phyloP scores from a whole-genome alignment of 2,329 filamentous ascomycete genomes.

The Aspergillus puulaauensis region DNA sequence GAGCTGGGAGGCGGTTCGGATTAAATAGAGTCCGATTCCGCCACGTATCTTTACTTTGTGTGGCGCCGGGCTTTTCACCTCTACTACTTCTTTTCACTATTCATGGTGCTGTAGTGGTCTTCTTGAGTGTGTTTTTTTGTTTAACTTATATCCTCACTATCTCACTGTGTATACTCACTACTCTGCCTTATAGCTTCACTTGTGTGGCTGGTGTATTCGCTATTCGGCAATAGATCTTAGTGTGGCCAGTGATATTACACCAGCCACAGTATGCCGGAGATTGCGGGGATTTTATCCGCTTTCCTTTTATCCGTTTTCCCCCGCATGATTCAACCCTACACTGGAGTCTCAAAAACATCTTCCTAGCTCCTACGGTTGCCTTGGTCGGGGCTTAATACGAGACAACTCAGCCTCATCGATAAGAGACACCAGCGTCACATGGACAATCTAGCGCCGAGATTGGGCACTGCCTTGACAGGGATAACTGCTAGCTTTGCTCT shows the following conservation, averaged over 20 bases:
- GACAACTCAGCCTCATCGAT: not conserved
- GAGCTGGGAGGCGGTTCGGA: slow-evolving; percentile 3
- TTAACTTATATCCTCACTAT: too few species aligned
- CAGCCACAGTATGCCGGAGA: not conserved
- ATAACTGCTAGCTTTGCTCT: not conserved
- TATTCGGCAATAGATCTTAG: too few species aligned
- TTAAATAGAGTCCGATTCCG: not conserved
- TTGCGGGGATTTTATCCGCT: not conserved
- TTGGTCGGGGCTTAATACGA: not conserved
- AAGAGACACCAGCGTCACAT: not conserved
- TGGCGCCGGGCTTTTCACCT: not conserved
- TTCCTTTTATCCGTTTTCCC: not conserved
- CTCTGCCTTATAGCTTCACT: too few species aligned
- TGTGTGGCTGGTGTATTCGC: too few species aligned
- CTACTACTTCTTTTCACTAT: not conserved
- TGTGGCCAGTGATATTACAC: not conserved
- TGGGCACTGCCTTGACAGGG: not conserved
- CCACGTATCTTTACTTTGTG: not conserved
- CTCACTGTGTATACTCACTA: too few species aligned
- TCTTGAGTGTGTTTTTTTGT: too few species aligned
- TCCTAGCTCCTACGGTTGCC: not conserved
- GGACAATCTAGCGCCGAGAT: not conserved
- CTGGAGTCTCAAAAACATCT: too few species aligned
- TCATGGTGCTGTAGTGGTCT: too few species aligned
- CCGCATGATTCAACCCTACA: not conserved